Conservation (phyloP, 306 rosid species). For the Gynostemma pentaphyllum region DNA sequence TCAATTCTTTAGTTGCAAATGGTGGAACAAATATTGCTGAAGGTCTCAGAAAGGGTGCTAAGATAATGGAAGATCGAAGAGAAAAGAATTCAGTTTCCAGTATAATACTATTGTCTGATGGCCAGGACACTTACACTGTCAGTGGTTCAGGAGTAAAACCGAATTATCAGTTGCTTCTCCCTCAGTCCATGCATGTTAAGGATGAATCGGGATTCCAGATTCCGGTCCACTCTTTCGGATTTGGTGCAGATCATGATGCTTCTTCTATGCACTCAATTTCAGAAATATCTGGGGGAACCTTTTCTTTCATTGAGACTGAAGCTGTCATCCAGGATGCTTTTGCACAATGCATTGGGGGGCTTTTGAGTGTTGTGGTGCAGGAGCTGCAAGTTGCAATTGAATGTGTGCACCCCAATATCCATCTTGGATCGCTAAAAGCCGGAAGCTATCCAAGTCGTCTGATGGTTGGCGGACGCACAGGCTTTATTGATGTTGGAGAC, state of each 20-base stretch:
- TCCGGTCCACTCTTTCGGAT: slow-evolving; percentile 94
- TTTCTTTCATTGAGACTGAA: slow-evolving; percentile 93
- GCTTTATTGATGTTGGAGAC: slow-evolving; percentile 72
- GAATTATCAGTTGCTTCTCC: slow-evolving; percentile 75
- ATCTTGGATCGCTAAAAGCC: slow-evolving; percentile 56
- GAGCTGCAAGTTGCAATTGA: slow-evolving; percentile 74
- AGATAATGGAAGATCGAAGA: slow-evolving; percentile 81
- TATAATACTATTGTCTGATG: slow-evolving; percentile 78
- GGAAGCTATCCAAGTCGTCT: slow-evolving; percentile 76
- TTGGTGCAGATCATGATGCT: slow-evolving; percentile 92
- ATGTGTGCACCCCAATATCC: slow-evolving; percentile 38
- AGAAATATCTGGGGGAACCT: slow-evolving; percentile 90
- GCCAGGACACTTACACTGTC: slow-evolving; percentile 89
- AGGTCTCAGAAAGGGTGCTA: slow-evolving; percentile 88
- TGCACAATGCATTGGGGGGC: slow-evolving; percentile 98
- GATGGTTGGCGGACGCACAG: slow-evolving; percentile 43
- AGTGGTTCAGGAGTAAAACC: slow-evolving; percentile 44
- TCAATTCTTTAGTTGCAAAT: slow-evolving; percentile 90
- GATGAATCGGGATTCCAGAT: slow-evolving; percentile 65
- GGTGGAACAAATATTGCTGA: slow-evolving; percentile 98
- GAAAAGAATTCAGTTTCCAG: slow-evolving; percentile 84
- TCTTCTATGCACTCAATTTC: slow-evolving; percentile 92
- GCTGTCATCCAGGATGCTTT: slow-evolving; percentile 90
- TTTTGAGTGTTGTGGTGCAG: slow-evolving; percentile 82
- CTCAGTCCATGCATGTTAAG: slow-evolving; percentile 46